Conservation (phyloP, 768 basidiomycete species). For the Suillus fuscotomentosus region DNA sequence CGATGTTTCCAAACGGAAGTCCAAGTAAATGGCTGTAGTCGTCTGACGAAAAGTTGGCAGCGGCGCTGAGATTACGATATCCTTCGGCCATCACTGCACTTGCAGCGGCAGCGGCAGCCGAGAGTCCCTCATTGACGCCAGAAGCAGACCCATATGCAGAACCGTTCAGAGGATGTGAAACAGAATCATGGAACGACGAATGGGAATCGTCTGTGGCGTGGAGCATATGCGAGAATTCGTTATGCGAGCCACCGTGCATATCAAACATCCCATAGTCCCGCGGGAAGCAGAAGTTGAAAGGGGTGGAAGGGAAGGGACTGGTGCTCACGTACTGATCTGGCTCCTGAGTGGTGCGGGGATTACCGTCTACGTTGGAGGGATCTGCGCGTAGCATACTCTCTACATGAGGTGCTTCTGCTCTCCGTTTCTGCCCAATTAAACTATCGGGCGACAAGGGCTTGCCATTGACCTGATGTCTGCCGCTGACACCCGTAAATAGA, state of each 20-base stretch:
- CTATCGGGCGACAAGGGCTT: constrained; percentile 67
- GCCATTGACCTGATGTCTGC: constrained; percentile 80
- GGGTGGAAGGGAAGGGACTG: constrained; percentile 61
- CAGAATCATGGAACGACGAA: constrained; percentile 31
- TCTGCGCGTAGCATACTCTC: constrained; percentile 82
- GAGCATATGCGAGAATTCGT: constrained; percentile 34
- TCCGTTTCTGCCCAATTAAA: constrained; percentile 70
- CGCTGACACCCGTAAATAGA: constrained; percentile 54
- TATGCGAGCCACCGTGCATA: constrained; percentile 34
- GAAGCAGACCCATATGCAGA: constrained; percentile 35
- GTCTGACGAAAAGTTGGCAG: constrained; percentile 51
- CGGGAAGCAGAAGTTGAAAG: constrained; percentile 74
- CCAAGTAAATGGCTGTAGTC: constrained; percentile 67
- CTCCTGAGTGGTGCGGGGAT: constrained; percentile 29
- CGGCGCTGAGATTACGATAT: constrained; percentile 64
- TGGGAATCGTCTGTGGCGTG: constrained; percentile 27
- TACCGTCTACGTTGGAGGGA: constrained; percentile 54
- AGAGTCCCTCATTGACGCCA: constrained; percentile 48
- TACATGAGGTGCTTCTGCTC: constrained; percentile 76
- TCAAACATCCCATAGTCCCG: constrained; percentile 67
- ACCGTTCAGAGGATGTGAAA: constrained; percentile 27
- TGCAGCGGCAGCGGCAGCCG: constrained; percentile 62
- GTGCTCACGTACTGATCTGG: constrained; percentile 39
- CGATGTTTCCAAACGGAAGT: constrained; percentile 58
- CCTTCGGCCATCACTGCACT: constrained; percentile 71